Evolutionary conservation across 2,329 filamentous ascomycete species (phyloP).

Genomic region (Elsinoe batatas): DNA sequence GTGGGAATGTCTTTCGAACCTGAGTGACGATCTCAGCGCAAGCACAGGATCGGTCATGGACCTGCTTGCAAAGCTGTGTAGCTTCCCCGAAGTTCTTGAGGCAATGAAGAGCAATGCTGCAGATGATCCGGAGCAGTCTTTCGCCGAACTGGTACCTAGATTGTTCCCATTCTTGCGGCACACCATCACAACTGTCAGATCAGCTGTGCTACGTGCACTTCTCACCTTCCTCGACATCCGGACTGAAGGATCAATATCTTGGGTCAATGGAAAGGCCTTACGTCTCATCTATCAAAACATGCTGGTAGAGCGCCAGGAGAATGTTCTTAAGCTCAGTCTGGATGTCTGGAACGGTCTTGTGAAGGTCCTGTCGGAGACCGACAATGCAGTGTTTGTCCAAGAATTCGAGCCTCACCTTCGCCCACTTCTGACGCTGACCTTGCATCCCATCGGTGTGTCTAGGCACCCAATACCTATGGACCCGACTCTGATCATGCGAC

Average conservation of each 20-base stretch:
- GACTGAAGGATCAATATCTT: conserved; percentile 67
- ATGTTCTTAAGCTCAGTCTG: conserved; percentile 70
- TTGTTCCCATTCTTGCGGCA: conserved; percentile 94
- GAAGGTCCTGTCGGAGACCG: conserved; percentile 51
- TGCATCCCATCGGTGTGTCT: conserved; percentile 87
- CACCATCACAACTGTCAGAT: conserved; percentile 90
- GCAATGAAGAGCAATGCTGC: conserved; percentile 88
- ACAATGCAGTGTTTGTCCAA: conserved; percentile 53
- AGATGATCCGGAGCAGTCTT: conserved; percentile 76
- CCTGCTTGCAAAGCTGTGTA: conserved; percentile 85
- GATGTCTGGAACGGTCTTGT: conserved; percentile 80
- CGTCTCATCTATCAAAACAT: conserved; percentile 92
- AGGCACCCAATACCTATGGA: conserved; percentile 91
- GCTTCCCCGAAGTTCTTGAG: conserved; percentile 82
- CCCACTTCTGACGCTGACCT: conserved; percentile 70
- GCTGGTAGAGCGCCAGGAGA: conserved; percentile 80
- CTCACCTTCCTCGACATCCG: conserved; percentile 87
- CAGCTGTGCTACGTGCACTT: conserved; percentile 83
- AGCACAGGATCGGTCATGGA: conserved; percentile 99
- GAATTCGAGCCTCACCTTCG: conserved; percentile 69
- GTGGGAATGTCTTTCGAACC: conserved; percentile 91
- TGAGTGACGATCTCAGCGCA: conserved; percentile 94
- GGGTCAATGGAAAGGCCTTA: conserved; percentile 83
- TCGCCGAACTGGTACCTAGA: conserved; percentile 81
- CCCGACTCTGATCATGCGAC: conserved; percentile 76